Conservation (phyloP, 805 yeast genomes). For the Yarrowia sp. region DNA sequence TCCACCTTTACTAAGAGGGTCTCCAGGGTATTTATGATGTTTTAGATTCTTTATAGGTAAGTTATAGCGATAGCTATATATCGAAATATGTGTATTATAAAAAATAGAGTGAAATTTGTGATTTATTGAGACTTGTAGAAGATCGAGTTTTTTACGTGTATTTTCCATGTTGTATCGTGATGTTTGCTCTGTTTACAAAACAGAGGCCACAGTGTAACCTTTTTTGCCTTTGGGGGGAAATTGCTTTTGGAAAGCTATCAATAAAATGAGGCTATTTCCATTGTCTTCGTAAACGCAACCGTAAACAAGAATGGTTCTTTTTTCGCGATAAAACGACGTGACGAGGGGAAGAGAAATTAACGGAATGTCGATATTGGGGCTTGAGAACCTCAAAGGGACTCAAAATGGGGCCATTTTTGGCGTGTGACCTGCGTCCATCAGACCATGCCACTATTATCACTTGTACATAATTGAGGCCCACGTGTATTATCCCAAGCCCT, state of each 20-base stretch:
- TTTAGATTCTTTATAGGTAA: conserved; percentile 39
- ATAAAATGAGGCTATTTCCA: conserved; percentile 11
- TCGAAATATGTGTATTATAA: conserved; percentile 31
- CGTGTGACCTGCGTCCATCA: neutral
- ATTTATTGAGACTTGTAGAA: neutral
- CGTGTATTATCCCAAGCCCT: conserved; percentile 17
- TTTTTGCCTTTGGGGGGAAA: neutral
- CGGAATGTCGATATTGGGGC: no score
- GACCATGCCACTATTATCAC: neutral
- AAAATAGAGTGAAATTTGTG: conserved; percentile 5
- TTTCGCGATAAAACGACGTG: conserved; percentile 6
- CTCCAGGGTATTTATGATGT: conserved; percentile 35
- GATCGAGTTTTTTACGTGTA: neutral
- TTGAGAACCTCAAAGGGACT: no score
- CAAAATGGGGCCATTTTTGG: conserved; percentile 12
- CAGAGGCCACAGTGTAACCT: neutral
- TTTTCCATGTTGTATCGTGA: neutral
- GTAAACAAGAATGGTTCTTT: conserved; percentile 7
- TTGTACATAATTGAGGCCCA: neutral
- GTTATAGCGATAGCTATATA: conserved; percentile 25
- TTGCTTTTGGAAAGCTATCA: conserved; percentile 26
- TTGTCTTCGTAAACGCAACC: conserved; percentile 5
- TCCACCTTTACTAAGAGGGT: conserved; percentile 65
- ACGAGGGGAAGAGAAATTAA: no score
- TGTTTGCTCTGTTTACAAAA: conserved; percentile 3